These are phyloP conservation scores for Acacia crassicarpa DNA, from an alignment of 306 rosid genomes.

Conservation along the genomic window DNA sequence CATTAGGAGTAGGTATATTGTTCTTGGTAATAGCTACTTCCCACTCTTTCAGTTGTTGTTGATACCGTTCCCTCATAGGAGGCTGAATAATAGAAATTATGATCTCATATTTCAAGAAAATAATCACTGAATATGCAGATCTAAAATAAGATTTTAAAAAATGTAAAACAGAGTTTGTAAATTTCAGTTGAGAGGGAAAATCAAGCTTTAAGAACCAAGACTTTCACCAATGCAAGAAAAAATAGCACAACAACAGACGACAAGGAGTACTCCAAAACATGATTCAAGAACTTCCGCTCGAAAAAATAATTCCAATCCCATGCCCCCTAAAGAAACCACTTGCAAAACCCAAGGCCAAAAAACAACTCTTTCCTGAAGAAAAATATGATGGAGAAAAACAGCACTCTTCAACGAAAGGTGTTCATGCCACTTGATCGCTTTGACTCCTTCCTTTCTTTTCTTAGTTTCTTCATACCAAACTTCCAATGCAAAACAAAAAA, in stretches of 20 bases:
- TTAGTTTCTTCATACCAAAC: neutral
- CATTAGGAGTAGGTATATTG: constrained; percentile 41
- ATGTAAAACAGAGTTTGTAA: neutral
- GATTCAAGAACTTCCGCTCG: neutral
- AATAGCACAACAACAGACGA: neutral
- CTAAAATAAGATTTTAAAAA: neutral
- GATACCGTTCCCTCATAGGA: constrained; percentile 71
- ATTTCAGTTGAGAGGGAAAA: neutral
- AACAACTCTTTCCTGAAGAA: neutral
- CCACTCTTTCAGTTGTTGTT: constrained; percentile 68
- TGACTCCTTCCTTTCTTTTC: neutral
- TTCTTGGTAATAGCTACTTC: constrained; percentile 56
- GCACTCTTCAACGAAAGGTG: neutral
- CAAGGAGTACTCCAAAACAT: neutral
- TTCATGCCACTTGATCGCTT: neutral
- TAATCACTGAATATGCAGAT: neutral
- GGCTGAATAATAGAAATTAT: constrained; percentile 45
- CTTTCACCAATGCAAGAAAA: neutral
- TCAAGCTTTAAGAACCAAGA: neutral
- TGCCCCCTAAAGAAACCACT: neutral
- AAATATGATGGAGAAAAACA: neutral
- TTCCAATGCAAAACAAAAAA: too few relatives aligned
- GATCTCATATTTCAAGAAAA: neutral
- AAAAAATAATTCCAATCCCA: neutral
- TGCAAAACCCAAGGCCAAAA: neutral